Evolutionary conservation across 2,329 filamentous ascomycete species (phyloP).

Genomic region (Trichoderma arundinaceum): DNA sequence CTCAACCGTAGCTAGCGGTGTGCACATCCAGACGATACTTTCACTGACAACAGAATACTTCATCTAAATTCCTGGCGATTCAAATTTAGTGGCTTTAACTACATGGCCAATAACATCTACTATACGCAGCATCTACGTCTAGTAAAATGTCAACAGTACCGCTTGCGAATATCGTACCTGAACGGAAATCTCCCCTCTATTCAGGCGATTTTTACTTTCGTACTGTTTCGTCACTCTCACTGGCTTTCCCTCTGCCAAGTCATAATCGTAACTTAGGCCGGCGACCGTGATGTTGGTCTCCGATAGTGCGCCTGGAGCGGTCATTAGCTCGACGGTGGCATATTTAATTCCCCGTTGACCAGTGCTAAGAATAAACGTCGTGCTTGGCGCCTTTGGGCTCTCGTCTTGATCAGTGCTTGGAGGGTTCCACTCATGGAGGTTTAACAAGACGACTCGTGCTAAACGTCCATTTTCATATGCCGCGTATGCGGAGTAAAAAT

Average conservation of each 20-base stretch:
- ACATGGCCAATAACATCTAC: too few relatives aligned
- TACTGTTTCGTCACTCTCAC: slow-evolving; percentile 19
- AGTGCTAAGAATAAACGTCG: slow-evolving; percentile 5
- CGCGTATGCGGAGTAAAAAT: slow-evolving; percentile 29
- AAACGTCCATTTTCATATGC: slow-evolving; percentile 20
- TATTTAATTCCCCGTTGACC: slow-evolving; percentile 8
- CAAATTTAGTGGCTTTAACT: too few relatives aligned
- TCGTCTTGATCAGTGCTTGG: neutral
- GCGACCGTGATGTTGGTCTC: slow-evolving; percentile 29
- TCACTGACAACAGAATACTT: neutral
- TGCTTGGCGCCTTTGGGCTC: neutral
- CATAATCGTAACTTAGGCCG: slow-evolving; percentile 27
- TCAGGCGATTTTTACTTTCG: neutral
- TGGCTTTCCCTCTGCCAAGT: slow-evolving; percentile 15
- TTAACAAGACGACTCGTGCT: slow-evolving; percentile 6
- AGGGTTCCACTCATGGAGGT: slow-evolving; percentile 28
- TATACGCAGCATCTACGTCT: neutral
- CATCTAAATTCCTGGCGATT: too few relatives aligned
- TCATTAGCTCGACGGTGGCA: slow-evolving; percentile 27
- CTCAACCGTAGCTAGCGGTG: too few relatives aligned
- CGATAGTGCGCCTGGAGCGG: slow-evolving; percentile 23
- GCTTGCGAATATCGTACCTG: slow-evolving; percentile 16
- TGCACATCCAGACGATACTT: neutral
- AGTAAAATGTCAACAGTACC: slow-evolving; percentile 27
- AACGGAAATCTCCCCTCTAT: slow-evolving; percentile 15